Conservation (phyloP, 768 basidiomycete species). For the Xanthoconium purpureum region DNA sequence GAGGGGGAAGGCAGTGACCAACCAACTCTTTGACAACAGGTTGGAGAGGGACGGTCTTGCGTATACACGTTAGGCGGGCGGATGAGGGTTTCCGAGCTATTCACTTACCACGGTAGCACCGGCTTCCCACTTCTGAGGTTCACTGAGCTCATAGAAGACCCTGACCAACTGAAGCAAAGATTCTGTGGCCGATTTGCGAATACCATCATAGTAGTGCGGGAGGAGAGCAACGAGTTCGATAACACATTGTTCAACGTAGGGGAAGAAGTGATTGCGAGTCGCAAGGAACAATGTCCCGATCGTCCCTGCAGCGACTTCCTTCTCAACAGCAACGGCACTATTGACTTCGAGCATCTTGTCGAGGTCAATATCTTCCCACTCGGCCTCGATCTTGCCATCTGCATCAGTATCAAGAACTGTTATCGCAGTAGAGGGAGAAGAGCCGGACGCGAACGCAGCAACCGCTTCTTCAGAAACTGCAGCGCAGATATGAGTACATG, state of each 20-base stretch:
- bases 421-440: slow-evolving; percentile 70
- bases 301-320: slow-evolving; percentile 97
- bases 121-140: slow-evolving; percentile 79
- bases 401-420: slow-evolving; percentile 52
- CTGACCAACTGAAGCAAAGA: slow-evolving; percentile 85
- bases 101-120: slow-evolving; percentile 61
- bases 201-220: slow-evolving; percentile 95
- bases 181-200: slow-evolving; percentile 88
- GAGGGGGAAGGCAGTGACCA: slow-evolving; percentile 63
- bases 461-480: slow-evolving; percentile 51
- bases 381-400: slow-evolving; percentile 56
- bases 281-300: slow-evolving; percentile 87
- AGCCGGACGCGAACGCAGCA: slow-evolving; percentile 69
- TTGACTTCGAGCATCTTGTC: slow-evolving; percentile 91
- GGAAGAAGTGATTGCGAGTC: slow-evolving; percentile 82
- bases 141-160: slow-evolving; percentile 87
- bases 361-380: slow-evolving; percentile 76
- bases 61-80: slow-evolving; percentile 6
- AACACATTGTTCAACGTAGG: slow-evolving; percentile 81
- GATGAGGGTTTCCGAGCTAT: background rate
- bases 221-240: slow-evolving; percentile 77
- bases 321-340: slow-evolving; percentile 96
- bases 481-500: background rate
- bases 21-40: slow-evolving; percentile 76
- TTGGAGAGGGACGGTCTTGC: slow-evolving; percentile 50